Evolutionary conservation across 2,329 filamentous ascomycete genomes (phyloP), one percentile per base, ranked within the genome.

Genomic region (Calonectria naviculata): DNA sequence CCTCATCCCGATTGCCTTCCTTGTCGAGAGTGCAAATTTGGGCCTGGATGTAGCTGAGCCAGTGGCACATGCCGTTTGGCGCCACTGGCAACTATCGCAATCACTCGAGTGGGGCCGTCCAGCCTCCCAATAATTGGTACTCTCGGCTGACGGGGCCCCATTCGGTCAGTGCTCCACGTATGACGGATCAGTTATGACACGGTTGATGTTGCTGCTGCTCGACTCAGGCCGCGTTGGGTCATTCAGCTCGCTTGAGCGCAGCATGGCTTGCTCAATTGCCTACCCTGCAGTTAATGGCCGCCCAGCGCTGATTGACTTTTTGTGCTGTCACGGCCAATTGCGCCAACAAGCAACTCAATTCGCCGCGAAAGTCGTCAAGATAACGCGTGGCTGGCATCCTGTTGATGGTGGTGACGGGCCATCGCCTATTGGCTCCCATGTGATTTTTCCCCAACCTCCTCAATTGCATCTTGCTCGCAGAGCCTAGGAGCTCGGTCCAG

Each of bases 11-110:
- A 64, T 67, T 54, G 41, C 68, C 62, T 66, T 31, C 29, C 66
- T 19, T 21, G 38, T 28, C 44, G 38, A 52, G 56, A 61, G 44
- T 56, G 70, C 68, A 72, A 77, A 68, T 73, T 77, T 67, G 65
- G 65, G 42, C 60, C 42, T 61, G 36, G 42, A 36, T 62, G 41
- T 9, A 38, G 44, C 54, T 68, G 49, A 41, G 46, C 75, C 76
- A 78, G 72, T 78, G 29, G 65, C 31, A 70, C 42, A 65, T 36
- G 38, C 29, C 17, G 31, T 63, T 31, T 49, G 42, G 49, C 76
- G 76, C 76, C 76, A 78, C 74, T 66, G 66, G 65, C 58, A 76
- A 70, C 67, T 72, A 72, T 78, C 70, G 63, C 65, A 75, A 74
- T 74, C 75, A 73, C 60, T 68, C 46, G 66, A 62, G 75, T 73